Conservation (phyloP, 257 asterid genomes). For the Ilex aquifolium region DNA sequence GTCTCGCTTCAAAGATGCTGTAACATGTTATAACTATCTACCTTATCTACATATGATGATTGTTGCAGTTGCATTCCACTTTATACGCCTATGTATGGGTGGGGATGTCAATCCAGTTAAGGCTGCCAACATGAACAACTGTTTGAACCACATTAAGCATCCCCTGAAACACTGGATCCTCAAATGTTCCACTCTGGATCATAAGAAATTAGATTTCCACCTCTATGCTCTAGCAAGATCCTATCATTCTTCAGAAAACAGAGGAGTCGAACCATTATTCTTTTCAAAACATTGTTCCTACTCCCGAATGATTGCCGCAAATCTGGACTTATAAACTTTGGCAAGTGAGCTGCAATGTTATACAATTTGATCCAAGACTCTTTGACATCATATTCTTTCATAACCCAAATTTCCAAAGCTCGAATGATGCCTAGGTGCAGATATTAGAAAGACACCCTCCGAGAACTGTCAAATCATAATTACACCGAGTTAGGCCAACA, state of each 20-base stretch:
- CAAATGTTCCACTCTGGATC: conserved; percentile 14
- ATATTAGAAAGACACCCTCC: not conserved
- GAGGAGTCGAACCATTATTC: conserved; percentile 14
- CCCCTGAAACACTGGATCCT: conserved; percentile 14
- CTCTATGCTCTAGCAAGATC: conserved; percentile 28
- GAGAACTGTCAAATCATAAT: not conserved
- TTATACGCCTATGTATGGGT: too few species aligned
- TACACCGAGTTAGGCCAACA: not conserved
- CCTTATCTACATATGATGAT: too few species aligned
- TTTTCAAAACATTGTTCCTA: conserved; percentile 22
- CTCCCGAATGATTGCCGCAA: conserved; percentile 14
- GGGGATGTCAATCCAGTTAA: conserved; percentile 9
- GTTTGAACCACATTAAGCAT: conserved; percentile 31
- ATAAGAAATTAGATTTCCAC: conserved; percentile 29
- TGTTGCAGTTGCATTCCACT: too few species aligned
- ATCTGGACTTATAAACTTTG: conserved; percentile 8
- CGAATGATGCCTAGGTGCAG: not conserved
- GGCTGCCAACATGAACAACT: conserved; percentile 37
- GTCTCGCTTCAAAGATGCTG: too few species aligned
- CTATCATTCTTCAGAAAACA: conserved; percentile 27
- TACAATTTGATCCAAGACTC: conserved; percentile 29
- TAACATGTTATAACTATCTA: too few species aligned
- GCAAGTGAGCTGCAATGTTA: conserved; percentile 20
- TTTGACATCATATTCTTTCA: conserved; percentile 23
- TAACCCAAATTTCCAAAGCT: conserved; percentile 22